Conservation (phyloP, 2,329 filamentous ascomycete species). For the Ophiostoma himal-ulmi region DNA sequence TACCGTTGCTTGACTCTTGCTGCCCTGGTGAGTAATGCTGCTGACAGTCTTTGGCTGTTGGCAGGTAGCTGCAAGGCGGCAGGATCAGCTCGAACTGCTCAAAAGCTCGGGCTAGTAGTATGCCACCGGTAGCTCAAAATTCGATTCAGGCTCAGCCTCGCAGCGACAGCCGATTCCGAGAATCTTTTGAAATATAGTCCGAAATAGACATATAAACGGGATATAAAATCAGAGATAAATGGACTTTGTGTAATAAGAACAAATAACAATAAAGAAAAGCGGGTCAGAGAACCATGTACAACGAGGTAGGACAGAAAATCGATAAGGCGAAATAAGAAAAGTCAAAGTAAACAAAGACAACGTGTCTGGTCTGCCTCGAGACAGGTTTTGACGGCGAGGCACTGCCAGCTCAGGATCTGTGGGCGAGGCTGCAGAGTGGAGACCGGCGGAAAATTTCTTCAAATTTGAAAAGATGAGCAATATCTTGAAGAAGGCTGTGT, state of each 20-base stretch:
- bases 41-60: not conserved
- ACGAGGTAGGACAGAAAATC: not conserved
- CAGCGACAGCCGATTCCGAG: not conserved
- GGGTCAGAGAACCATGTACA: not conserved
- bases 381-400: not conserved
- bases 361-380: not conserved
- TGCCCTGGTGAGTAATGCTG: not conserved
- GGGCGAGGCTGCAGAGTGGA: conserved; percentile 1
- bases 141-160: not conserved
- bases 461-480: not conserved
- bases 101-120: not conserved
- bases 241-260: not conserved
- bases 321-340: not conserved
- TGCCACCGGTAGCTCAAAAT: not conserved
- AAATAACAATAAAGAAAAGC: not conserved
- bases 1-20: not conserved
- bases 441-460: not conserved
- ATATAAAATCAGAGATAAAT: no score
- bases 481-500: not conserved
- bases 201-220: not conserved
- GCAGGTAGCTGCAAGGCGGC: not conserved
- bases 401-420: not conserved
- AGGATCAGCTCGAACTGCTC: no score
- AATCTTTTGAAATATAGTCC: not conserved
- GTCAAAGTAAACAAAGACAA: not conserved